Evolutionary conservation across 129 eudicot genomes (phyloP), one percentile per base, ranked within the genome.

Genomic region (Oenanthe sinensis): DNA sequence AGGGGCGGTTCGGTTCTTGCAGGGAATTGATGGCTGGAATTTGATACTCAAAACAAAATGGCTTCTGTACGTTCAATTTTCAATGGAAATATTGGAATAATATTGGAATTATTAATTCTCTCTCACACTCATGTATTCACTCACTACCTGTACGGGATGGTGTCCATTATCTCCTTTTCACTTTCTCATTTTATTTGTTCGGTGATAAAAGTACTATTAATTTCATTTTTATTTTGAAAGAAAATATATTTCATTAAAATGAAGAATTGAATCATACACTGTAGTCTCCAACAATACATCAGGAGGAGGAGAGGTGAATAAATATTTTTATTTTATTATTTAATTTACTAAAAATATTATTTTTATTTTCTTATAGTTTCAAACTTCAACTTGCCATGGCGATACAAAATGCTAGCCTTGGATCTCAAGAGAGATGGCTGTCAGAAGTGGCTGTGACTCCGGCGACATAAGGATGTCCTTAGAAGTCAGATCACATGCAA

Each of bases 1-100:
- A 77, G 62, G 52, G 43, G 79, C 49, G 55, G n/a, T 65, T 80
- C 43, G 67, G 33, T 65, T 79, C 80, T 30, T 73, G 76, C 62
- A 46, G 73, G 75, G 47, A 80, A 60, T 79, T 82, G 82, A 42
- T 36, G 46, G 86, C 82, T 82, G 89, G 87, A 85, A 83, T 63
- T 86, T 82, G 87, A 76, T 86, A n/a, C n/a, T n/a, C n/a, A 87
- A 81, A 88, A 84, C 85, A 88, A 87, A 88, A 78, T 71, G 78
- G 48, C 28, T 77, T 80, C 84, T 80, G 84, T 77, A 48, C 52
- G 52, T 48, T 8, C 52, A 0, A 4, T 1, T 14, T 55, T 44
- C 75, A 80, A 80, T 79, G 80, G 81, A 82, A 19, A 52, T 52
- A 33, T 33, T 33, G 60, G 60, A 52, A 52, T 52, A 2, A 82